Conservation (phyloP, 2,329 filamentous ascomycete species). For the Rutstroemia sp. region DNA sequence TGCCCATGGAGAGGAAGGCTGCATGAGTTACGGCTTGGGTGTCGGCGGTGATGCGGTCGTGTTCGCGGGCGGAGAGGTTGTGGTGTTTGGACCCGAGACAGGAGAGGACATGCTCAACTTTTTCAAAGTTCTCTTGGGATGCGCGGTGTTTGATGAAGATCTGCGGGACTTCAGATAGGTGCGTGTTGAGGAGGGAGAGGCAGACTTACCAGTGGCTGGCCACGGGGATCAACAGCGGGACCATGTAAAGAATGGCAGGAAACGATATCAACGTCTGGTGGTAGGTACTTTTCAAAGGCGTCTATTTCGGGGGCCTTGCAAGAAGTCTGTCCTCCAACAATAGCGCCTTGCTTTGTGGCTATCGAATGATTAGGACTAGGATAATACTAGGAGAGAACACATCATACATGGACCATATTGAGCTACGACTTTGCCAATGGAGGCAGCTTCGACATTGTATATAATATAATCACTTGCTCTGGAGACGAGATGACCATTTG, state of each 20-base stretch:
- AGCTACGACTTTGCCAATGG: conserved; percentile 80
- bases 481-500: conserved; percentile 92
- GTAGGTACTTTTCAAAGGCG: conserved; percentile 85
- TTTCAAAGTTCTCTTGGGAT: conserved; percentile 63
- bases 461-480: conserved; percentile 97
- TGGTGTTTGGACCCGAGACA: conserved; percentile 84
- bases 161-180: conserved; percentile 29
- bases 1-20: conserved; percentile 95
- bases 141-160: conserved; percentile 88
- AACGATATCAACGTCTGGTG: conserved; percentile 82
- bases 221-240: conserved; percentile 77
- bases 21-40: conserved; percentile 97
- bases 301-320: conserved; percentile 96
- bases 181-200: background rate
- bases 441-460: conserved; percentile 93
- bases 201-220: conserved; percentile 69
- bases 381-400: background rate
- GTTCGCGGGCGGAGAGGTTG: conserved; percentile 75
- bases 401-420: conserved; percentile 85
- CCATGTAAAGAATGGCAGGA: conserved; percentile 96
- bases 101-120: conserved; percentile 73
- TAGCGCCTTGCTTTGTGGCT: conserved; percentile 93
- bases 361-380: conserved; percentile 15
- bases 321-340: conserved; percentile 95
- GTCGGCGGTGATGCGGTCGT: conserved; percentile 96